Evolutionary conservation across 2,329 filamentous ascomycete species (phyloP).

Genomic region (Helminthosporium solani): DNA sequence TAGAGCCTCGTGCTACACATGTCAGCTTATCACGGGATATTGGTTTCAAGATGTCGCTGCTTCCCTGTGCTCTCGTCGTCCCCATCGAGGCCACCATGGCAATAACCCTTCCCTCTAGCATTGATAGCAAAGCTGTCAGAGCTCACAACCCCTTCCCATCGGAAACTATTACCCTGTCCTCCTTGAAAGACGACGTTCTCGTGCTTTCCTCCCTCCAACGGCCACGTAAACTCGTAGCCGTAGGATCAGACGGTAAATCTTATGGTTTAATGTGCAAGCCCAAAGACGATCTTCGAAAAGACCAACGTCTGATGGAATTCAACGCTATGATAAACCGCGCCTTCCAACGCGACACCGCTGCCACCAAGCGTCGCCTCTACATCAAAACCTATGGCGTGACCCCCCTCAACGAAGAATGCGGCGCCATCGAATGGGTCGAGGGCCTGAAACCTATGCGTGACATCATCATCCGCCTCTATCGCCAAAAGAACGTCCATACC

Average conservation of each 20-base stretch:
- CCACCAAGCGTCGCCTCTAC: conserved; percentile 76
- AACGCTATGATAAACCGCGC: conserved; percentile 97
- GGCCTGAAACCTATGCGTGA: conserved; percentile 92
- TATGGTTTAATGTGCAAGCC: conserved; percentile 96
- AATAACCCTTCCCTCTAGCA: conserved; percentile 71
- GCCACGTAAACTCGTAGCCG: conserved; percentile 82
- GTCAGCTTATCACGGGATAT: conserved; percentile 78
- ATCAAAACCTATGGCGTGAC: conserved; percentile 98
- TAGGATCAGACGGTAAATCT: conserved; percentile 81
- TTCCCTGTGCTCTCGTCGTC: conserved; percentile 82
- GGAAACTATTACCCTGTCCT: conserved; percentile 78
- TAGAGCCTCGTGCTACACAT: conserved; percentile 68
- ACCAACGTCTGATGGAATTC: conserved; percentile 98
- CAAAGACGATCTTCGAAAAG: conserved; percentile 95
- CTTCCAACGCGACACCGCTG: conserved; percentile 86
- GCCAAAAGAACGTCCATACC: conserved; percentile 65
- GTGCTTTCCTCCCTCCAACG: conserved; percentile 90
- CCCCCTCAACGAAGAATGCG: conserved; percentile 94
- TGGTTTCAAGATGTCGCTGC: conserved; percentile 78
- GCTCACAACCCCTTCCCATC: conserved; percentile 81
- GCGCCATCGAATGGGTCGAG: conserved; percentile 97
- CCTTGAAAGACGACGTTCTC: conserved; percentile 83
- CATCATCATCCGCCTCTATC: conserved; percentile 78
- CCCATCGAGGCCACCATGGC: conserved; percentile 84
- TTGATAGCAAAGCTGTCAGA: conserved; percentile 68